Conservation (phyloP, 78 protist genomes). For the Protostelium mycophagum region DNA sequence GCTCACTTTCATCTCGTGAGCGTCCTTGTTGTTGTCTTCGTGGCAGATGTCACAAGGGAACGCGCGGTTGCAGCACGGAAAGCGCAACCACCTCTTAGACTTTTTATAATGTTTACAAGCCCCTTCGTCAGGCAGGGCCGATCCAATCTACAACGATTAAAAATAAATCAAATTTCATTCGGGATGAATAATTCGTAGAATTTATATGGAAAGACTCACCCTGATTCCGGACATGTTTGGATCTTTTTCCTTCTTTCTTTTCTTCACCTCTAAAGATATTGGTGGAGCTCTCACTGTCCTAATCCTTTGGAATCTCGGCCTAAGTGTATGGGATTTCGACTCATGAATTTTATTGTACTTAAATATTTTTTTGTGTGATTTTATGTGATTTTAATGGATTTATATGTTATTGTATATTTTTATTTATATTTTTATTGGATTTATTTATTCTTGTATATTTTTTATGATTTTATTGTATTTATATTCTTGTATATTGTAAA, state of each 20-base stretch:
- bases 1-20: slow-evolving; percentile 4
- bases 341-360: too few relatives aligned
- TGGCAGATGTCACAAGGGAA: slow-evolving; percentile 49
- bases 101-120: slow-evolving; percentile 35
- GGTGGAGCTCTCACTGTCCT: neutral
- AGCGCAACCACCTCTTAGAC: slow-evolving; percentile 48
- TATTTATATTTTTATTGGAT: too few relatives aligned
- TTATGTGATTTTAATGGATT: too few relatives aligned
- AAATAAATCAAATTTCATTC: too few relatives aligned
- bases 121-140: slow-evolving; percentile 25
- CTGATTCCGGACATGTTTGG: neutral
- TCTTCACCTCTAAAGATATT: neutral
- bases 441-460: too few relatives aligned
- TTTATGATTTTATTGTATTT: too few relatives aligned
- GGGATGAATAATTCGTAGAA: neutral
- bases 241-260: neutral
- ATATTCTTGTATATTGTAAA: neutral
- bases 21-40: slow-evolving; percentile 12
- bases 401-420: too few relatives aligned
- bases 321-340: too few relatives aligned
- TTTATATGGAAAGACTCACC: neutral
- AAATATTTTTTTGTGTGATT: too few relatives aligned
- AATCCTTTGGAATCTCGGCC: neutral
- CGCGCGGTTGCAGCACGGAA: slow-evolving; percentile 51
- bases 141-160: neutral